These are phyloP conservation scores for Mariannaea elegans DNA, from an alignment of 2,329 filamentous ascomycete species.

Conservation along the genomic window DNA sequence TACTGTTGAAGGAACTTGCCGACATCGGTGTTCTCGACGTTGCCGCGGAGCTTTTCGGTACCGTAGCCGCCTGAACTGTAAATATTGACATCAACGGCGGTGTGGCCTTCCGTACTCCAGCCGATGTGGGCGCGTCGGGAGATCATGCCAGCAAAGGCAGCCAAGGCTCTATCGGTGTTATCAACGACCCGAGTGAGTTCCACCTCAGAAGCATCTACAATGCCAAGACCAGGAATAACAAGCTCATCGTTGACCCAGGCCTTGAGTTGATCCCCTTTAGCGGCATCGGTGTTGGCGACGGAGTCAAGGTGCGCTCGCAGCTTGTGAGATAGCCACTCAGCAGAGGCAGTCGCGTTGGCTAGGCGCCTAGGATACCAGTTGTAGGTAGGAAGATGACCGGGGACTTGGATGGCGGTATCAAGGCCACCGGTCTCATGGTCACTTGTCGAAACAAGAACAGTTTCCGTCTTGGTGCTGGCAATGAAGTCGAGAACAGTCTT, in stretches of 20 bases:
- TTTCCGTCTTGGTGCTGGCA: conserved; percentile 74
- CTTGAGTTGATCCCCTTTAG: conserved; percentile 55
- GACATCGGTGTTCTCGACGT: conserved; percentile 94
- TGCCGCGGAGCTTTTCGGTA: conserved; percentile 75
- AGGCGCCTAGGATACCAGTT: conserved; percentile 86
- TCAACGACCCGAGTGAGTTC: conserved; percentile 76
- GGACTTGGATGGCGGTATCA: conserved; percentile 75
- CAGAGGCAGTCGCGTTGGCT: conserved; percentile 78
- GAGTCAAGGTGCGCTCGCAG: conserved; percentile 67
- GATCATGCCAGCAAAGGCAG: conserved; percentile 82
- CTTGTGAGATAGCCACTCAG: conserved; percentile 73
- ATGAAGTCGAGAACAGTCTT: conserved; percentile 86
- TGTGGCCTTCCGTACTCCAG: conserved; percentile 94
- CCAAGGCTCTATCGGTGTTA: conserved; percentile 61
- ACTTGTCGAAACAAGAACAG: conserved; percentile 86
- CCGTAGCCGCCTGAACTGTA: conserved; percentile 79
- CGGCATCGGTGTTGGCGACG: conserved; percentile 42
- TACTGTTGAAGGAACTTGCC: conserved; percentile 84
- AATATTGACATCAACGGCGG: conserved; percentile 94
- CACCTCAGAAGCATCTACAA: conserved; percentile 73
- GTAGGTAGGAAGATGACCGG: conserved; percentile 64
- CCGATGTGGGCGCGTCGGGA: conserved; percentile 88
- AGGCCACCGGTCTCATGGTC: conserved; percentile 97
- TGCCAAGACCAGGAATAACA: conserved; percentile 76
- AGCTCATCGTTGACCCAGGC: conserved; percentile 75